These are phyloP conservation scores for Desmodesmus armatus DNA, from an alignment of 139 green algal species.

Conservation along the genomic window DNA sequence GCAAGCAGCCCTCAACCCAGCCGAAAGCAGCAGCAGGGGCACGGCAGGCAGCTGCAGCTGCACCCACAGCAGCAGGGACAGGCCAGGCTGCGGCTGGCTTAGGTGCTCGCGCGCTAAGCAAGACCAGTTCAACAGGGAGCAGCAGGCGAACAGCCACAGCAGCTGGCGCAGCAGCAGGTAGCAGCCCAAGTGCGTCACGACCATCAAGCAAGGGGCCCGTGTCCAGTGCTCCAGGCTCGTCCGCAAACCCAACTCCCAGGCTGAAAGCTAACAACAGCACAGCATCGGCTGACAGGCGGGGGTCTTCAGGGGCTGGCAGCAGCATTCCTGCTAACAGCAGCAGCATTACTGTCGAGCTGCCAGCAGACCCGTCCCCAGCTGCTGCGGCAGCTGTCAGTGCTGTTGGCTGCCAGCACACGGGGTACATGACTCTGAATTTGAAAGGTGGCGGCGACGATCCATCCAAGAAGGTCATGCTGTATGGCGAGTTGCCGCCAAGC, in stretches of 20 bases:
- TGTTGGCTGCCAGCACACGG: constrained; percentile 27
- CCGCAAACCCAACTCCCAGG: not conserved
- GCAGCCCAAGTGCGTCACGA: not conserved
- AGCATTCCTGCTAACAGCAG: not conserved
- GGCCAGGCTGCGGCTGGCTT: no score
- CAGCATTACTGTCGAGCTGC: not conserved
- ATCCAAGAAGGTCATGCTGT: constrained; percentile 39
- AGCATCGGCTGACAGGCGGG: not conserved
- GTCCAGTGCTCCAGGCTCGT: no score
- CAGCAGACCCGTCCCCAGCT: not conserved
- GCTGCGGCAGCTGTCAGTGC: not conserved
- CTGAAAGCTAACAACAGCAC: no score
- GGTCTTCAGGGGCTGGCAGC: not conserved
- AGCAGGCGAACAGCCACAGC: not conserved
- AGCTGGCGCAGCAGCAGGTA: no score
- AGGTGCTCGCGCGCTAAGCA: no score
- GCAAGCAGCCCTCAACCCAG: constrained; percentile 18
- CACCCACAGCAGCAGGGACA: no score
- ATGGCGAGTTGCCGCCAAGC: constrained; percentile 62
- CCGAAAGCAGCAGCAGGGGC: no score
- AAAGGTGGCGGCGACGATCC: constrained; percentile 25
- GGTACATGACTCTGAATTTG: constrained; percentile 27
- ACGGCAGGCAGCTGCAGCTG: constrained; percentile 9
- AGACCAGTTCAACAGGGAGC: no score
- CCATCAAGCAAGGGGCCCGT: no score